Evolutionary conservation across 2,329 filamentous ascomycete genomes (phyloP).

Genomic region (Cercospora janseana): DNA sequence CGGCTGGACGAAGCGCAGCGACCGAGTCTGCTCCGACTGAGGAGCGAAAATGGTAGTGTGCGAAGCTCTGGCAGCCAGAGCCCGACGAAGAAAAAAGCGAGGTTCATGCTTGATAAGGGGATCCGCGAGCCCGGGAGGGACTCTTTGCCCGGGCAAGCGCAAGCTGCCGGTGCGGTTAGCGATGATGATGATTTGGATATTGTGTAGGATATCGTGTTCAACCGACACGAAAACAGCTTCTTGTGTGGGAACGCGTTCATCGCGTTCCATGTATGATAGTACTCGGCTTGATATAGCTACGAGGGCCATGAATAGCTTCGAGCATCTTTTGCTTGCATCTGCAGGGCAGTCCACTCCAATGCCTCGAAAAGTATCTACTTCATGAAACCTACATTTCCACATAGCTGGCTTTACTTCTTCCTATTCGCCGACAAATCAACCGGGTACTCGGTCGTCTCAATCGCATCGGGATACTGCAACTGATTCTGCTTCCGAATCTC

Average conservation of each 20-base stretch:
- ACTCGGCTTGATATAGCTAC: slow-evolving; percentile 2
- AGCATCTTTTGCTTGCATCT: not conserved
- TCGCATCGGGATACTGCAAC: slow-evolving; percentile 63
- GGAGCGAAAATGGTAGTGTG: slow-evolving; percentile 27
- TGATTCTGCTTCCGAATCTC: slow-evolving; percentile 63
- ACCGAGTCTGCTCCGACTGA: slow-evolving; percentile 18
- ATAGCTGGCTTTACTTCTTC: not conserved
- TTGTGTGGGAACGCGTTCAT: not conserved
- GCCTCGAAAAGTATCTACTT: too few relatives aligned
- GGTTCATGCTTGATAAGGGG: slow-evolving; percentile 48
- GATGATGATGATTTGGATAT: slow-evolving; percentile 52
- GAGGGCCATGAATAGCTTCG: slow-evolving; percentile 3
- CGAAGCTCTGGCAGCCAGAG: slow-evolving; percentile 37
- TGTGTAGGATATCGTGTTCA: slow-evolving; percentile 35
- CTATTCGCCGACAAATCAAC: slow-evolving; percentile 37
- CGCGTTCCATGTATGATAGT: slow-evolving; percentile 4
- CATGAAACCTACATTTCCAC: too few relatives aligned
- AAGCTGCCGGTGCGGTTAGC: slow-evolving; percentile 40
- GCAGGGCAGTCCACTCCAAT: too few relatives aligned
- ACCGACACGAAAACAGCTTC: not conserved
- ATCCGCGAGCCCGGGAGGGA: slow-evolving; percentile 51
- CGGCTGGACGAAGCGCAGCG: slow-evolving; percentile 26
- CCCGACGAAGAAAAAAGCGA: slow-evolving; percentile 49
- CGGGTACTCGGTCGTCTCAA: slow-evolving; percentile 60
- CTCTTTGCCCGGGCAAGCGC: slow-evolving; percentile 40